Evolutionary conservation across 192 early-diverging fungal species (phyloP).

Genomic region (Mortierella antarctica): DNA sequence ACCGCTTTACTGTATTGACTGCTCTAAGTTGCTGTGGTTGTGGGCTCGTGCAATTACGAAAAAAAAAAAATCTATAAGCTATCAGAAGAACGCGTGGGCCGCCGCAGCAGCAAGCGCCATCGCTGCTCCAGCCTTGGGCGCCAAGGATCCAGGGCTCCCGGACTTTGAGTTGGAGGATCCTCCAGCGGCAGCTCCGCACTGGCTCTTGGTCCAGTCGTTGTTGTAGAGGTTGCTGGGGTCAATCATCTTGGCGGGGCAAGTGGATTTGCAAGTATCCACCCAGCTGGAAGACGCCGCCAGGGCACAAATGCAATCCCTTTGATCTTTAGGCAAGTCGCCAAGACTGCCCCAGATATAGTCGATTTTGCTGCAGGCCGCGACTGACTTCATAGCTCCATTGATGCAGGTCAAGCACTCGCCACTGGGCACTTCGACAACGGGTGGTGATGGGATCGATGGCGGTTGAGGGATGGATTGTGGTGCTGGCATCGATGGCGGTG

Average conservation of each 20-base stretch:
- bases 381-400: neutral
- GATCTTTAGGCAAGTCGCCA: neutral
- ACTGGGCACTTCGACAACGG: neutral
- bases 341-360: neutral
- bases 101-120: neutral
- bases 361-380: neutral
- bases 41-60: too few species aligned
- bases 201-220: neutral
- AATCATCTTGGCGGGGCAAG: neutral
- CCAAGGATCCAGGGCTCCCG: neutral
- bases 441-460: too few species aligned
- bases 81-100: constrained; percentile 1
- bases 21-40: too few species aligned
- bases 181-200: neutral
- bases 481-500: neutral
- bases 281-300: neutral
- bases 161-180: neutral
- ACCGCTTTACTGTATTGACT: too few species aligned
- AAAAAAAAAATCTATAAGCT: neutral
- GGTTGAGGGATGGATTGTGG: too few species aligned
- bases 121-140: constrained; percentile 12
- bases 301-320: neutral
- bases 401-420: neutral
- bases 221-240: neutral
- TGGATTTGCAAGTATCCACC: neutral